Base-by-base conservation (phyloP, 306 rosid genomes). In the Dryas octopetala region DNA sequence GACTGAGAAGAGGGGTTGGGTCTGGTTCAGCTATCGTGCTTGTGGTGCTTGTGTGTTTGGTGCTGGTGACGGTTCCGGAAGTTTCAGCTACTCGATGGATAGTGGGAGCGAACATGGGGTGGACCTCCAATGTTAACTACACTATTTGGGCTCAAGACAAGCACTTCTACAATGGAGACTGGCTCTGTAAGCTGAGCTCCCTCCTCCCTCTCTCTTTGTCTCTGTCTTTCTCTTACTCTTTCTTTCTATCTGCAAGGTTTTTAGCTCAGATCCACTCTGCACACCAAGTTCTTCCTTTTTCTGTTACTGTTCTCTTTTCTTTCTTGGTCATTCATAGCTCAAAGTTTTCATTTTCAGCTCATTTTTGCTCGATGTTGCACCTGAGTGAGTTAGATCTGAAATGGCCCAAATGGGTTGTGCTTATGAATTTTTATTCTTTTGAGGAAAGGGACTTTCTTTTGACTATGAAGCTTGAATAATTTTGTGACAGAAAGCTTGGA, bases 161-260 rank as follows among this genome's bases (percentile, higher is more conserved):
- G 66, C 92, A 95, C 79, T 95, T 95, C 92, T 92, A 92, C 90
- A 85, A 85, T 73, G 96, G 86, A 49, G 99, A 95, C 52, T 95
- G 97, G 98, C 96, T 95, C 70, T 92, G 97, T 95, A 89, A 87
- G 89, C 66, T 26, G 38, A 32, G 38, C 38, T 32, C 38, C 38
- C 38, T 32, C 38, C 38, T 32, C 38, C 38, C 67, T 57, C 75
- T 60, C 43, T 63, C 52, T 40, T 15, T 41, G 38, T 49, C 47
- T 50, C 7, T 7, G 38, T 5, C 49, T 41, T 28, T 62, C 13
- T 72, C 38, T 32, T 32, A 23, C 23, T 32, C 38, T 32, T 32
- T 32, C 38, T 2, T 32, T 32, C 38, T 32, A 32, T 32, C 38
- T 32, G 38, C 38, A 32, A 32, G 38, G 2, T 32, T 32, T 32